These are phyloP conservation scores for Mediolabrus comicus DNA, from an alignment of 108 stramenopile genomes.

Conservation along the genomic window DNA sequence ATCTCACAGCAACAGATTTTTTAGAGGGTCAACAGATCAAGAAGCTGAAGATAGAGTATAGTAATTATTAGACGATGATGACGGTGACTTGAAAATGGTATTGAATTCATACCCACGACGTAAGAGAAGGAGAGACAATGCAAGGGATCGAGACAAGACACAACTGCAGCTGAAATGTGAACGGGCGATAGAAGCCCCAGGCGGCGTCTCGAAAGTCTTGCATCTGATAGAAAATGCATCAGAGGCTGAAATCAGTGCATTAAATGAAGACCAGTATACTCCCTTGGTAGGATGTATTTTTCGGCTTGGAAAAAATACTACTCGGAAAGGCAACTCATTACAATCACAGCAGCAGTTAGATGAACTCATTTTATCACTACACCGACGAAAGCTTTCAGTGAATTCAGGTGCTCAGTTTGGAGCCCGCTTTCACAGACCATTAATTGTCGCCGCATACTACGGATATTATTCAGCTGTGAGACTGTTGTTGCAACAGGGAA, in stretches of 20 bases:
- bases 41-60: too few species aligned
- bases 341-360: slow-evolving; percentile 20
- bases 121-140: neutral
- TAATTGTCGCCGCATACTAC: slow-evolving; percentile 35
- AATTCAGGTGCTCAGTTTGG: slow-evolving; percentile 27
- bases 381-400: slow-evolving; percentile 13
- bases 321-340: slow-evolving; percentile 20
- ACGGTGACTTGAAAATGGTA: too few species aligned
- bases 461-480: slow-evolving; percentile 28
- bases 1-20: too few species aligned
- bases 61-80: too few species aligned
- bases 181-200: slow-evolving; percentile 27
- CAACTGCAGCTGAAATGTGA: slow-evolving; percentile 19
- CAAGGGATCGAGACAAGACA: neutral
- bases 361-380: slow-evolving; percentile 9
- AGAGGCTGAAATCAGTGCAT: slow-evolving; percentile 8
- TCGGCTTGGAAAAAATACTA: slow-evolving; percentile 26
- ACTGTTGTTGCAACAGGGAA: slow-evolving; percentile 17
- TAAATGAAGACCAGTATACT: slow-evolving; percentile 20
- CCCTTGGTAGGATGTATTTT: slow-evolving; percentile 35
- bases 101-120: neutral
- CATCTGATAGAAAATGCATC: slow-evolving; percentile 20
- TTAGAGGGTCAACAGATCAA: too few species aligned
- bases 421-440: slow-evolving; percentile 22
- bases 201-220: slow-evolving; percentile 21